Evolutionary conservation across 495 filamentous ascomycete species (phyloP).

Genomic region (Bryoglossum gracile): DNA sequence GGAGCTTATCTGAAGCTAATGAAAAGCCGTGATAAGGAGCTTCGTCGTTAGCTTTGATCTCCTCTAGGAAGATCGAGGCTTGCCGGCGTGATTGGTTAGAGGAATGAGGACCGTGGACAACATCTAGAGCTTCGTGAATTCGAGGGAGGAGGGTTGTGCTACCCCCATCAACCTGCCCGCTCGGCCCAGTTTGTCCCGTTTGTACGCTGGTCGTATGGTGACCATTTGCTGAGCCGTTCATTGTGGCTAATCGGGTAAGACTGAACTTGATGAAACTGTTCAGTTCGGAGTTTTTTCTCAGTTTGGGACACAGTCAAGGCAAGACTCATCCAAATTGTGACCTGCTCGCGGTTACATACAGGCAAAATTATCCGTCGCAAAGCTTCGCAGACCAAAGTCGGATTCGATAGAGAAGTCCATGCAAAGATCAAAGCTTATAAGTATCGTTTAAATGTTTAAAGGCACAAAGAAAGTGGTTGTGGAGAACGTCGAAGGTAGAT

Average conservation of each 20-base stretch:
- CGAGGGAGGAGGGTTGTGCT: slow-evolving; percentile 28
- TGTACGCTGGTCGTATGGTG: slow-evolving; percentile 6
- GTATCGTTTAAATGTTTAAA: not conserved
- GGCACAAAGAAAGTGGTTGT: not conserved
- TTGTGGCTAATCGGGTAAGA: too few species aligned
- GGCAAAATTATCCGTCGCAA: not conserved
- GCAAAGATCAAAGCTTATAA: not conserved
- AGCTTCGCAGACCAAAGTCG: not conserved
- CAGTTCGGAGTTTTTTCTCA: too few species aligned
- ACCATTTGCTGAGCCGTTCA: slow-evolving; percentile 21
- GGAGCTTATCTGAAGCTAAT: slow-evolving; percentile 63
- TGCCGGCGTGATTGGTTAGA: slow-evolving; percentile 77
- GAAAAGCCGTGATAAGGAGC: slow-evolving; percentile 82
- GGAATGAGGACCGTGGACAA: slow-evolving; percentile 77
- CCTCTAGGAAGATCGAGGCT: slow-evolving; percentile 75
- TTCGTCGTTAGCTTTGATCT: slow-evolving; percentile 65
- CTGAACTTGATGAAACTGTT: too few species aligned
- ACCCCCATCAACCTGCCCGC: slow-evolving; percentile 13
- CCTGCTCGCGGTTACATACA: slow-evolving; percentile 15
- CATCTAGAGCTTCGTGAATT: slow-evolving; percentile 75
- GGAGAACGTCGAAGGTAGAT: not conserved
- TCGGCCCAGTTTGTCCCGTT: not conserved
- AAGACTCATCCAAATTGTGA: slow-evolving; percentile 12
- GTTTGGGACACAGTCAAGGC: too few species aligned
- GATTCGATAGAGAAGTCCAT: not conserved